Conservation (phyloP, 2,329 filamentous ascomycete genomes). For the Gyromitra esculenta region DNA sequence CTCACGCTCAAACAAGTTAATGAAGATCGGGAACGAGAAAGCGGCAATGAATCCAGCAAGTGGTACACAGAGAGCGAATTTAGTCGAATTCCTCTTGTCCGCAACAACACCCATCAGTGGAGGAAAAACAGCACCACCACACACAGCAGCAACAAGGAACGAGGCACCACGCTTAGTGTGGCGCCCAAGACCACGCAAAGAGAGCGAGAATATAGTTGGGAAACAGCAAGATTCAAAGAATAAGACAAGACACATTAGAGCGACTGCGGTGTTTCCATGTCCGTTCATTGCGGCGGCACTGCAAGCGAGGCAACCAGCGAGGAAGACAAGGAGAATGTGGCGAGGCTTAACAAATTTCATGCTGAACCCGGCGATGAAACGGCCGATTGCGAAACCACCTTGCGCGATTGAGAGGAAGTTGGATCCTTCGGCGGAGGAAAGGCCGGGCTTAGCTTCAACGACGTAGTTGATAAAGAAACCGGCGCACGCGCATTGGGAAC, state of each 20-base stretch:
- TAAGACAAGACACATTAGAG: slow-evolving; percentile 75
- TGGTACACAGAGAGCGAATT: slow-evolving; percentile 73
- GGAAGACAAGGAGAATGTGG: slow-evolving; percentile 75
- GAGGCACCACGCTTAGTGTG: slow-evolving; percentile 81
- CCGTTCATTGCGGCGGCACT: slow-evolving; percentile 65
- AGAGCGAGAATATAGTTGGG: slow-evolving; percentile 81
- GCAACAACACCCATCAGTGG: slow-evolving; percentile 75
- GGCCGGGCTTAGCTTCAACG: slow-evolving; percentile 68
- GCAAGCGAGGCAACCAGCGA: slow-evolving; percentile 72
- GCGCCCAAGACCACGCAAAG: slow-evolving; percentile 77
- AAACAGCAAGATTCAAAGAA: slow-evolving; percentile 86
- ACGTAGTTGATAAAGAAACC: slow-evolving; percentile 78
- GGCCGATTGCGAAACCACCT: slow-evolving; percentile 75
- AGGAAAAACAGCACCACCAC: slow-evolving; percentile 77
- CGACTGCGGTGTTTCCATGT: slow-evolving; percentile 65
- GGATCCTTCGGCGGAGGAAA: slow-evolving; percentile 68
- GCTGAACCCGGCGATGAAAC: slow-evolving; percentile 73
- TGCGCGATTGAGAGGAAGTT: slow-evolving; percentile 79
- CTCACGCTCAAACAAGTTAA: slow-evolving; percentile 54
- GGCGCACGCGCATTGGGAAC: slow-evolving; percentile 71
- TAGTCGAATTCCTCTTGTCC: slow-evolving; percentile 70
- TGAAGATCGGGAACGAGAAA: slow-evolving; percentile 60
- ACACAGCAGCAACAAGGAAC: slow-evolving; percentile 76
- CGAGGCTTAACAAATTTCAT: slow-evolving; percentile 75
- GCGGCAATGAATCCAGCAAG: slow-evolving; percentile 63